phyloP scores from a whole-genome alignment of 2,329 filamentous ascomycete genomes.

The Pseudopyrenochaeta lycopersici region DNA sequence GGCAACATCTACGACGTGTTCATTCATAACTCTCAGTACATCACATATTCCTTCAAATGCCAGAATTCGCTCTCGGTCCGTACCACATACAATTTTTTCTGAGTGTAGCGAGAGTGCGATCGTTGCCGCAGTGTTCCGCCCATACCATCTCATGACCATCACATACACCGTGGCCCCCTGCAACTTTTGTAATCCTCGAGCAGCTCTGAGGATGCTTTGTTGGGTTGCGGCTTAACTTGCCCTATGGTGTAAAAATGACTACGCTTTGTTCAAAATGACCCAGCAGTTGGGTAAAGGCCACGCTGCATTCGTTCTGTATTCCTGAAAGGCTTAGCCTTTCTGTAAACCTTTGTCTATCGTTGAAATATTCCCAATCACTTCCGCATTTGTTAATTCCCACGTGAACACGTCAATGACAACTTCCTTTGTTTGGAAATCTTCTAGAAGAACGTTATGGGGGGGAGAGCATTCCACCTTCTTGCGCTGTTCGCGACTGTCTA shows the following conservation, averaged over 20 bases:
- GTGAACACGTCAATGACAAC: constrained; percentile 18
- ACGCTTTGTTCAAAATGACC: background rate
- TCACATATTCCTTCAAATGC: background rate
- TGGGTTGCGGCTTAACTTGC: background rate
- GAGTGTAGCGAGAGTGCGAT: background rate
- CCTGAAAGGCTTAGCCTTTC: constrained; percentile 1
- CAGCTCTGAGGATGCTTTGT: background rate
- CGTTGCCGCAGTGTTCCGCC: background rate
- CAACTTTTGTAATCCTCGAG: background rate
- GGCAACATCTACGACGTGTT: background rate
- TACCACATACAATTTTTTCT: background rate
- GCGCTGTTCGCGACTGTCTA: constrained; percentile 27
- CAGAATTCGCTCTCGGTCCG: background rate
- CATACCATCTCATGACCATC: background rate
- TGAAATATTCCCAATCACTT: constrained; percentile 14
- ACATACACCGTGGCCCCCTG: background rate
- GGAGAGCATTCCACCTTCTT: constrained; percentile 9
- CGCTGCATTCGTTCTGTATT: constrained; percentile 3
- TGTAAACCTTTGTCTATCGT: constrained; percentile 36
- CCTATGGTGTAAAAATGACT: background rate
- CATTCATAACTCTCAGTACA: background rate
- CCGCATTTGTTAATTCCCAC: constrained; percentile 28
- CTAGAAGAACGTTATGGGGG: constrained; percentile 30
- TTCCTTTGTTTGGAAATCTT: constrained; percentile 45
- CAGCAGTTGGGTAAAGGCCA: background rate